These are phyloP conservation scores for Aureobasidium sp. DNA, from an alignment of 2,329 filamentous ascomycete species.

Conservation along the genomic window DNA sequence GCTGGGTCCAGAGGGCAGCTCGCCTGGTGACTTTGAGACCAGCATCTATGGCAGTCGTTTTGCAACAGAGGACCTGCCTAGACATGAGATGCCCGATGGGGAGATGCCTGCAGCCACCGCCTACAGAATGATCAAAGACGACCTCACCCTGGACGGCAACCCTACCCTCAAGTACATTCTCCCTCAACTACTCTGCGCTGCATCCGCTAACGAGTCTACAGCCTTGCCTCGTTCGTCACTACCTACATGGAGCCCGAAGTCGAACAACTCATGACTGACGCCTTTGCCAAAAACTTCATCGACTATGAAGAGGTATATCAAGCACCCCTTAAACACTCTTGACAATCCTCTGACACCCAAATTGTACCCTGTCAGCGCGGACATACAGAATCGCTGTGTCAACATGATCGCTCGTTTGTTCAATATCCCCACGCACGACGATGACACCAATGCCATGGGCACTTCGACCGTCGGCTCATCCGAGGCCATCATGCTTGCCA, in stretches of 20 bases:
- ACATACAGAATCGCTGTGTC: constrained; percentile 74
- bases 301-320: constrained; percentile 34
- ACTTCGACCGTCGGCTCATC: constrained; percentile 86
- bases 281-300: constrained; percentile 86
- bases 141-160: constrained; percentile 83
- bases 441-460: constrained; percentile 61
- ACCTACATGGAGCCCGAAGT: constrained; percentile 98
- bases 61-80: constrained; percentile 71
- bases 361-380: constrained; percentile 41
- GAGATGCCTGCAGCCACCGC: constrained; percentile 90
- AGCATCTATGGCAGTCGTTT: constrained; percentile 85
- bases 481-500: constrained; percentile 75
- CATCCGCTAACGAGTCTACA: constrained; percentile 28
- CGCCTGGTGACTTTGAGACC: constrained; percentile 53
- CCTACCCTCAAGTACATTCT: constrained; percentile 67
- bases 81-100: constrained; percentile 74
- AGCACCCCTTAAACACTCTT: too few species aligned
- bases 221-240: constrained; percentile 85
- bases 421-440: constrained; percentile 57
- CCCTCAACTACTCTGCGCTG: neutral
- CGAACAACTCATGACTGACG: constrained; percentile 89
- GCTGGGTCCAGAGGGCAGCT: constrained; percentile 34
- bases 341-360: too few species aligned
- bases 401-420: constrained; percentile 72
- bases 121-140: constrained; percentile 96